Base-by-base conservation (phyloP, 2,329 filamentous ascomycete species). In the Pyrenochaeta sp. region DNA sequence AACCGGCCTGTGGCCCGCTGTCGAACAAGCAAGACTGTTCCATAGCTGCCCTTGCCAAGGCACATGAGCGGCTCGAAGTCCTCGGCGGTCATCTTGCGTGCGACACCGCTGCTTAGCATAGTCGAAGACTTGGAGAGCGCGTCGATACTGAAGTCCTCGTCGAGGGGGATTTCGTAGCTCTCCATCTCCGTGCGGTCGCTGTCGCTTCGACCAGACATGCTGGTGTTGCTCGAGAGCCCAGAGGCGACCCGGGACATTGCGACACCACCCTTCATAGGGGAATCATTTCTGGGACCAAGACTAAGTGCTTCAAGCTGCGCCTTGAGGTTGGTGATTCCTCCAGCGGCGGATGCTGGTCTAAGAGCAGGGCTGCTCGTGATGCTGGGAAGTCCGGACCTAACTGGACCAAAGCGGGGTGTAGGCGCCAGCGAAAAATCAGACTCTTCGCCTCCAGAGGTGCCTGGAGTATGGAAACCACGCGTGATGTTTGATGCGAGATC, bases 21-120 rank as follows among this genome's bases (percentile, higher is more conserved):
- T 74, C 92, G 94, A 49, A 99, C 95, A 19, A 99, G 81, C 31
- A 96, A 77, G 8, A 99, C 95, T 0, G 93, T 99, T 23, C 94
- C 94, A 68, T 94, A 99, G 10, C 94, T 91, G 35, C 94, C 94
- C 69, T 97, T 97, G 43, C 95, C 95, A 15, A 99, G 85, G 71
- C 93, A 97, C 35, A 90, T 89, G 36, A 99, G 76, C 8, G 89
- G 85, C 63, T 96, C 88, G 68, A 99, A 99, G 69, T 99, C 94
- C 8, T 86, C 84, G 2, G 91, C 86, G 7, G 87, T 88, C 88
- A 97, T 96, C 77, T 99, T 97, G 53, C 89, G 84, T 49, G 77
- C 75, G 18, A 81, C 81, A 57, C 84, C 83, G 30, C 55, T 61
- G 11, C 60, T 55, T 7, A 61, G 44, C 55, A 69, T 62, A 6